Evolutionary conservation across 331 rosid genomes (phyloP).

Genomic region (Malus hybrid): DNA sequence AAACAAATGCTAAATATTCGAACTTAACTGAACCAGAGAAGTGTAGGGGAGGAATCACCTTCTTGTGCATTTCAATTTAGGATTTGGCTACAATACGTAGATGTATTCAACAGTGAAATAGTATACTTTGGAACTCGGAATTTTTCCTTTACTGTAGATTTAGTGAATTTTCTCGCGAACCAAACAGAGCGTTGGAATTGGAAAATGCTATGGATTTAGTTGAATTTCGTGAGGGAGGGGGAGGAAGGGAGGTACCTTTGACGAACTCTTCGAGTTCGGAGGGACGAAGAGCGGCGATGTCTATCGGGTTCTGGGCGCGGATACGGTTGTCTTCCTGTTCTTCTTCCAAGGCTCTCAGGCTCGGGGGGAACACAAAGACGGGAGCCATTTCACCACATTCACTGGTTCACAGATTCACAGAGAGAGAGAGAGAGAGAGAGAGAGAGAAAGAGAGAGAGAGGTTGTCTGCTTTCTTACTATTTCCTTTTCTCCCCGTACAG

Average conservation of each 20-base stretch:
- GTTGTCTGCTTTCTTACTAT: background rate
- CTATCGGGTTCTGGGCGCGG: conserved; percentile 36
- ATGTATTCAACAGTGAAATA: background rate
- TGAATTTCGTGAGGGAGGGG: background rate
- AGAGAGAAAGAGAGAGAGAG: background rate
- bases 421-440: background rate
- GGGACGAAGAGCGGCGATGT: conserved; percentile 45
- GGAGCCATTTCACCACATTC: conserved; percentile 50
- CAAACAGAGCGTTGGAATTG: background rate
- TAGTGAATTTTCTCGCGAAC: background rate
- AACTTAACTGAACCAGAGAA: background rate
- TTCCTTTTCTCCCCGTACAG: background rate
- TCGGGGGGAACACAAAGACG: conserved; percentile 64
- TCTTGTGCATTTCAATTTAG: background rate
- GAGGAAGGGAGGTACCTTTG: conserved; percentile 48
- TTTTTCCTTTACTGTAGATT: background rate
- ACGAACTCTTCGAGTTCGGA: conserved; percentile 83
- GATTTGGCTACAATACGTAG: background rate
- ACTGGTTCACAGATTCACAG: no score
- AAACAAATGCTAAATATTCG: background rate
- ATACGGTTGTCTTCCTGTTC: conserved; percentile 53
- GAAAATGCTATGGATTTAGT: background rate
- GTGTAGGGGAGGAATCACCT: background rate
- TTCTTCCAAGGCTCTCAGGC: conserved; percentile 56
- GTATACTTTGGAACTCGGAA: background rate